Evolutionary conservation across 2,329 filamentous ascomycete species (phyloP), one percentile per base, ranked within the genome.

Genomic region (Dothideomycetes sp.): DNA sequence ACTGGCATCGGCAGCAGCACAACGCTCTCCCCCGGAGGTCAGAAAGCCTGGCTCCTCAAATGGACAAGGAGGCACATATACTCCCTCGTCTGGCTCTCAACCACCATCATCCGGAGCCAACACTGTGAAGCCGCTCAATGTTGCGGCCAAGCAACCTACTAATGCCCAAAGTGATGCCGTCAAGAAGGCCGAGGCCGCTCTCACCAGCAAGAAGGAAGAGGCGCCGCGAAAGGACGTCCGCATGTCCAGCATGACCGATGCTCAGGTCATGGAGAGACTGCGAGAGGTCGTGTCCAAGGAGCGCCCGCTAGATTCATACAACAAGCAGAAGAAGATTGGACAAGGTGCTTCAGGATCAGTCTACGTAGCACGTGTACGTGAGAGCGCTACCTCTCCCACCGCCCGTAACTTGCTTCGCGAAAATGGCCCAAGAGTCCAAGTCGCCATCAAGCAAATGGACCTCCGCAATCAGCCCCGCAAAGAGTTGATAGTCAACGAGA

Each of bases 391-490:
- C n/a, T 93, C 87, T n/a, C 63, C 72, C 12, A 76, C 84, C 49
- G 89, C 89, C 16, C 77, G 80, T 45, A 78, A 86, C 37, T 67
- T 95, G 27, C 73, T 94, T 45, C 78, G 83, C 31, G 77, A 80
- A 49, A 82, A 93, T 55, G 88, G 87, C 10, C 71, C 76, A 37
- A 78, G 84, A 47, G 85, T 85, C 36, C 86, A 95, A 59, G 91
- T 98, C 46, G 91, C 91, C 31, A 98, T 98, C 59, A 98, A 98
- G 69, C 91, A 98, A 66, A 98, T 98, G 91, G 91, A 98, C 65
- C 75, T 98, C 41, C 86, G 89, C 37, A 91, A 94, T 57, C 91
- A 98, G 62, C 91, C 91, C 35, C 76, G 91, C 43, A 98, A 98
- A 70, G 91, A 98, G 64, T 69, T 98, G 55, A 98, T 98, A 56